These are phyloP conservation scores for Tephrocybe sp. DNA, from an alignment of 768 basidiomycete genomes.

Conservation along the genomic window DNA sequence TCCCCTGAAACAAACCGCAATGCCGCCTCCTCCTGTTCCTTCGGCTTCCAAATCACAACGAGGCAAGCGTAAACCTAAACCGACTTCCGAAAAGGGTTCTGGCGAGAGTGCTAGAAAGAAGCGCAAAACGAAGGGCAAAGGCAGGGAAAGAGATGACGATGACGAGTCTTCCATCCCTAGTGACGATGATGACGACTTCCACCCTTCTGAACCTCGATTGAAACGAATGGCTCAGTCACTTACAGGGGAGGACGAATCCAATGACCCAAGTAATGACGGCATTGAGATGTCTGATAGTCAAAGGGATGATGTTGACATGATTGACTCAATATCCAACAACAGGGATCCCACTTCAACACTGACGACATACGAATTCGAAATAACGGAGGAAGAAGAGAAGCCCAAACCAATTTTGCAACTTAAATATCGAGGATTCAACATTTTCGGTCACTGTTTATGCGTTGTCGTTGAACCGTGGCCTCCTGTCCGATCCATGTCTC, in stretches of 20 bases:
- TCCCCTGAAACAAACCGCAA: slow-evolving; percentile 20
- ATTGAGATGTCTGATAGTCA: slow-evolving; percentile 24
- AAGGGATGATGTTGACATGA: slow-evolving; percentile 22
- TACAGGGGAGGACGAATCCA: slow-evolving; percentile 17
- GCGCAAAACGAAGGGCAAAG: slow-evolving; percentile 40
- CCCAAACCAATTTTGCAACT: slow-evolving; percentile 69
- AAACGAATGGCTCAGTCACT: slow-evolving; percentile 3
- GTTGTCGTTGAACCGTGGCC: slow-evolving; percentile 85
- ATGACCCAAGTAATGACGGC: slow-evolving; percentile 20
- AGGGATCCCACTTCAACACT: neutral
- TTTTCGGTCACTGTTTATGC: slow-evolving; percentile 72
- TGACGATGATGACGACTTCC: slow-evolving; percentile 4
- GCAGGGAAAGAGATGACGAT: slow-evolving; percentile 21
- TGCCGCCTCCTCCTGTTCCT: slow-evolving; percentile 20
- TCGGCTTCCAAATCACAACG: slow-evolving; percentile 15
- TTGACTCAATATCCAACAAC: neutral
- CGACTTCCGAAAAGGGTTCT: slow-evolving; percentile 3
- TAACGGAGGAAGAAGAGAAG: slow-evolving; percentile 70
- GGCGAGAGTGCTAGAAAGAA: slow-evolving; percentile 22
- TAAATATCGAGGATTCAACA: slow-evolving; percentile 66
- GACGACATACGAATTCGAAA: slow-evolving; percentile 41
- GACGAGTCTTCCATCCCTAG: slow-evolving; percentile 19
- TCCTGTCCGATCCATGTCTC: slow-evolving; percentile 37
- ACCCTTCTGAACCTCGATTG: slow-evolving; percentile 7
- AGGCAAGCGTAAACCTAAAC: slow-evolving; percentile 21